Percentiles rank a stretch among this genome's conserved stretches.
Conservation (phyloP, 768 basidiomycete species). For the Calocera viscosa region DNA sequence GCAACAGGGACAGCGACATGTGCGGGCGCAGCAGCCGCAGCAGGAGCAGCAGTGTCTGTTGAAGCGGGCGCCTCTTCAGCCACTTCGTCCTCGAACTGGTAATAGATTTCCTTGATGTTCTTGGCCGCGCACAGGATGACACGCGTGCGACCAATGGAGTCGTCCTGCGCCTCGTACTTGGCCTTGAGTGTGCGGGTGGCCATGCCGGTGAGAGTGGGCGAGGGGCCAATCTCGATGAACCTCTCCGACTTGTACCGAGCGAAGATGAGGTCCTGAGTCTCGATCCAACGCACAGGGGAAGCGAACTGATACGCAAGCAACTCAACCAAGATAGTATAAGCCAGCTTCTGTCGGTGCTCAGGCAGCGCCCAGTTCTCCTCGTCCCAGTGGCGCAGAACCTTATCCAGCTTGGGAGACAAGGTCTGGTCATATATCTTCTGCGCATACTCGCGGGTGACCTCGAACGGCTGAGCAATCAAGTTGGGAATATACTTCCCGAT, state of each 20-base stretch:
- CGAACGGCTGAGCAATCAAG: constrained; percentile 79
- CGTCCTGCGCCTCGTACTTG: constrained; percentile 85
- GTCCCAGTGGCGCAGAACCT: constrained; percentile 90
- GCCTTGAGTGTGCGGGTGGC: constrained; percentile 78
- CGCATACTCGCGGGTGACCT: constrained; percentile 72
- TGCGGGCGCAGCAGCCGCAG: constrained; percentile 31
- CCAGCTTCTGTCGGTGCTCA: constrained; percentile 81
- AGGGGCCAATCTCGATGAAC: constrained; percentile 90
- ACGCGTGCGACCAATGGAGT: constrained; percentile 65
- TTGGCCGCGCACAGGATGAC: constrained; percentile 87
- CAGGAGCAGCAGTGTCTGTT: constrained; percentile 23
- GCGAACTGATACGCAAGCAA: constrained; percentile 96
- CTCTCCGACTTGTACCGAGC: constrained; percentile 76
- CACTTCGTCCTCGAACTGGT: constrained; percentile 84
- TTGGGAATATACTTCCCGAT: constrained; percentile 96
- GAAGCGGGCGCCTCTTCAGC: constrained; percentile 33
- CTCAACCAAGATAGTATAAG: constrained; percentile 93
- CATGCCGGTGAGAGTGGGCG: constrained; percentile 93
- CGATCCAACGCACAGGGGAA: constrained; percentile 97
- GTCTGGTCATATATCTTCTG: constrained; percentile 96
- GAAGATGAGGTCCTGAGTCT: constrained; percentile 94
- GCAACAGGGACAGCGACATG: constrained; percentile 30
- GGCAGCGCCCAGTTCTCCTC: constrained; percentile 71
- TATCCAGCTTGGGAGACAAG: constrained; percentile 85
- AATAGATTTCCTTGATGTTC: constrained; percentile 94